phyloP scores from a whole-genome alignment of 1,284 basidiomycete species.

The Dichomitus squalens region DNA sequence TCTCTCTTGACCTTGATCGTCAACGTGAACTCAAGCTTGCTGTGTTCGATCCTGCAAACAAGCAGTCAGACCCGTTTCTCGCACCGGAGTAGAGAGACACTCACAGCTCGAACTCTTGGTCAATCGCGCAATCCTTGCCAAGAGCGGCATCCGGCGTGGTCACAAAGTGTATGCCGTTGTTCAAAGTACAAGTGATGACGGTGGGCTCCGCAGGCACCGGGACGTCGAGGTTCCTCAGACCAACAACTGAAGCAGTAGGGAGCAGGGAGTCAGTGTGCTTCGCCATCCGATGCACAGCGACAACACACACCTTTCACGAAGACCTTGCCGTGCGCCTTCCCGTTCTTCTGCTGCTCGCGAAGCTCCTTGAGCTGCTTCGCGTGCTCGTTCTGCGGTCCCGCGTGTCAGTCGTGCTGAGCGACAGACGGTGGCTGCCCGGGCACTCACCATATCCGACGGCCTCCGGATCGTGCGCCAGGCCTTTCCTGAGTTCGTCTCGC shows the following conservation, averaged over 20 bases:
- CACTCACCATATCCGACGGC: conserved; percentile 88
- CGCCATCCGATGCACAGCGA: too few relatives aligned
- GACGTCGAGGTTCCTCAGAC: conserved; percentile 71
- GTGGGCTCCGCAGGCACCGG: conserved; percentile 79
- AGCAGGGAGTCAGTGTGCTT: too few relatives aligned
- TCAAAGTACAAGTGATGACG: conserved; percentile 85
- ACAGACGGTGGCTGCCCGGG: background rate
- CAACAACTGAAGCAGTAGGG: conserved; percentile 66
- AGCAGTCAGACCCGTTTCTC: background rate
- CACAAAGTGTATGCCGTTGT: conserved; percentile 97
- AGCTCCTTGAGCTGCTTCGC: conserved; percentile 86
- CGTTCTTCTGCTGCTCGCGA: conserved; percentile 72
- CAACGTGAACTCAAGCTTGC: conserved; percentile 89
- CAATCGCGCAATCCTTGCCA: conserved; percentile 67
- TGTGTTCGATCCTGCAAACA: conserved; percentile 72
- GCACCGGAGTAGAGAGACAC: conserved; percentile 32
- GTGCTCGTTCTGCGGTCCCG: conserved; percentile 77
- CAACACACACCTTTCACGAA: conserved; percentile 80
- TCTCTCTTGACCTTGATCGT: conserved; percentile 84
- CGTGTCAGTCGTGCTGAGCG: background rate
- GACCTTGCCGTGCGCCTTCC: conserved; percentile 87
- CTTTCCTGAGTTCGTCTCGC: conserved; percentile 80
- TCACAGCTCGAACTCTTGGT: conserved; percentile 94
- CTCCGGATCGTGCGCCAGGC: conserved; percentile 89
- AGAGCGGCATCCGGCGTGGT: conserved; percentile 84